A percentile compares a stretch with the other conserved stretches of the same genome.
phyloP scores from a whole-genome alignment of 1,284 basidiomycete genomes.

The Sanguinoderma infundibulare region DNA sequence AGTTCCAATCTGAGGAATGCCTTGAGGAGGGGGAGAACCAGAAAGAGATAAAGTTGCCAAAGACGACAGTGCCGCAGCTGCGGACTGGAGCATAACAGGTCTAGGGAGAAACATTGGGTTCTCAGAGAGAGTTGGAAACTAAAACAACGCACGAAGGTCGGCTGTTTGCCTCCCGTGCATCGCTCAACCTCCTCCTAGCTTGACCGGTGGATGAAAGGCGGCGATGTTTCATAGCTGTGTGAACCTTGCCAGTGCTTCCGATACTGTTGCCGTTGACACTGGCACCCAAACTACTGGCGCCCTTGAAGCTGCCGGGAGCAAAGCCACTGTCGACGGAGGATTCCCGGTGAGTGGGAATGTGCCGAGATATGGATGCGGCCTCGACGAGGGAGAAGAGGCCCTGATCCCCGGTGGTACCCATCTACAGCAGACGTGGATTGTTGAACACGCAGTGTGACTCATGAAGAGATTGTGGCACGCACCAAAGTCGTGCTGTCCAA shows the following conservation, averaged over 20 bases:
- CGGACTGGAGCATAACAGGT: constrained; percentile 45
- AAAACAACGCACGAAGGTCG: constrained; percentile 66
- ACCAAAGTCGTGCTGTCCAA: constrained; percentile 15
- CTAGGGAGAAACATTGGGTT: constrained; percentile 33
- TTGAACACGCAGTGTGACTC: not conserved
- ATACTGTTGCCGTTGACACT: constrained; percentile 21
- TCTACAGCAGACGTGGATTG: constrained; percentile 10
- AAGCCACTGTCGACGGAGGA: constrained; percentile 29
- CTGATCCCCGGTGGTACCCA: constrained; percentile 24
- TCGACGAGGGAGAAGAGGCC: constrained; percentile 72
- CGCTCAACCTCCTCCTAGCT: constrained; percentile 69
- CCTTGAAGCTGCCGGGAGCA: constrained; percentile 36
- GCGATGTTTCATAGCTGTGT: constrained; percentile 53
- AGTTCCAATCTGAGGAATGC: constrained; percentile 29
- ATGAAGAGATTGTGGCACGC: not conserved
- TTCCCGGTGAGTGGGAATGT: constrained; percentile 45
- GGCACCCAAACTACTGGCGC: constrained; percentile 34
- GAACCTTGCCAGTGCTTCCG: constrained; percentile 31
- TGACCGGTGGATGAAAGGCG: constrained; percentile 71
- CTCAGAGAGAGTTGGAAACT: constrained; percentile 10
- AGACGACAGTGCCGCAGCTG: constrained; percentile 51
- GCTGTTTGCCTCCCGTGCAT: constrained; percentile 73
- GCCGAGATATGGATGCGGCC: constrained; percentile 54
- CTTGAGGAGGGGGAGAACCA: constrained; percentile 45
- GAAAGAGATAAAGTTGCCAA: constrained; percentile 57